Base-by-base conservation (phyloP, 345 rosid species). In the Camelina neglecta region DNA sequence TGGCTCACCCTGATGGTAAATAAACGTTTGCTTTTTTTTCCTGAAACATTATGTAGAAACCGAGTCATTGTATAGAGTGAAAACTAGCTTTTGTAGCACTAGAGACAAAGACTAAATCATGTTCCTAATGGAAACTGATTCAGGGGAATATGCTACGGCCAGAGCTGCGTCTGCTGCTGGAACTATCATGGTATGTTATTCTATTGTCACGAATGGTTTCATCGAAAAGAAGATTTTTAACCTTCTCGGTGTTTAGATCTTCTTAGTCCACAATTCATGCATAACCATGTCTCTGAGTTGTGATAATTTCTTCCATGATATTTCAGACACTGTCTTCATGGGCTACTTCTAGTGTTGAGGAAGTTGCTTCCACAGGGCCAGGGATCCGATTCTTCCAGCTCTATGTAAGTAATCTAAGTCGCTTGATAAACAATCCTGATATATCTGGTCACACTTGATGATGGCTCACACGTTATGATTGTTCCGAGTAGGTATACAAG, bases 81-180 rank as follows among this genome's bases (percentile, higher is more conserved):
- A 18, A 18, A 18, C 18, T 18, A 18, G 18, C 18, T 18, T 21
- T 59, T 38, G 56, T 55, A 55, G n/a, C 9, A 5, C 11, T 58
- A 13, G 54, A 69, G 51, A 54, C 9, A 13, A 36, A 44, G 41
- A 8, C 3, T 62, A 18, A 54, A 21, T 10, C 51, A 8, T 63
- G 45, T 8, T 47, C 12, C 20, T 18, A 5, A 47, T 60, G 59
- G 31, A 59, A 59, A 73, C 56, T 13, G n/a, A 72, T 81, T 69
- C 89, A 91, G 97, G 97, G 66, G 97, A 91, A 81, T 89, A 88
- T 84, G 93, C 97, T 50, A 91, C 97, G 41, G 95, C 97, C 58
- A 86, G 97, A 80, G 97, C 97, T 67, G 81, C 95, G 10, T 89
- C 97, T 51, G 91, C 95, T 18, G 93, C 95, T 78, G 85, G 86